Evolutionary conservation across 2,329 filamentous ascomycete genomes (phyloP), one percentile per base, ranked within the genome.

Genomic region (Cercospora brassicicola): DNA sequence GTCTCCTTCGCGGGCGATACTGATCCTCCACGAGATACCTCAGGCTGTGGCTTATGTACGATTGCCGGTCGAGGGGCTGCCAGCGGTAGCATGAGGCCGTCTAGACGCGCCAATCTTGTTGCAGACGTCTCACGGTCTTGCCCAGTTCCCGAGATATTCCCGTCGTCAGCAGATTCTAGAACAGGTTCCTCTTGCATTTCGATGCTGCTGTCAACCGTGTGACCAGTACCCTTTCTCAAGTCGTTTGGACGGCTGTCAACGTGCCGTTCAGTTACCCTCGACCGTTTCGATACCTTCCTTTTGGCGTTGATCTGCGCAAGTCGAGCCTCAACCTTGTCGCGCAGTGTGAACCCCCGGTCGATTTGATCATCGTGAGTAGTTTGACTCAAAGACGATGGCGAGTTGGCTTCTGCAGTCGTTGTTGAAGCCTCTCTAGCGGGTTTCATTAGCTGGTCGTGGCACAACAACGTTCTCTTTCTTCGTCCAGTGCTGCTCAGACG

Each of bases 381-480:
- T 51, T 51, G 10, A 13, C 18, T 26, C 18, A 6, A 0, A 9
- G 20, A 51, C 20, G 45, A 23, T 23, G 45, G 23, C 45, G 18
- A 11, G 11, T 23, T 23, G 45, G 23, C 20, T 65, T 26, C 26
- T 30, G 23, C 20, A 61, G n/a, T 57, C 8, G 15, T 23, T 31
- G 53, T n/a, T 67, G 64, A 1, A 62, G 57, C 26, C 64, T 59
- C 51, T 61, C 70, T 2, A 68, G 66, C 23, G 73, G 45, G 72
- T 30, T 69, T 68, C 2, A 68, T 45, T 5, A 74, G 72, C 18
- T 78, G 71, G n/a, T 78, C 73, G 63, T 83, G 80, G 64, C 81
- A 84, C 0, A 83, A 69, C 11, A 84, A 72, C 23, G 67, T 71
- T 66, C 77, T 82, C 39, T 79, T 81, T 66, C 80, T 79, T 15